A percentile compares a stretch with the other conserved stretches of the same genome.
These are phyloP conservation scores for Orbilia oligospora DNA, from an alignment of 2,329 filamentous ascomycete genomes.

Conservation along the genomic window DNA sequence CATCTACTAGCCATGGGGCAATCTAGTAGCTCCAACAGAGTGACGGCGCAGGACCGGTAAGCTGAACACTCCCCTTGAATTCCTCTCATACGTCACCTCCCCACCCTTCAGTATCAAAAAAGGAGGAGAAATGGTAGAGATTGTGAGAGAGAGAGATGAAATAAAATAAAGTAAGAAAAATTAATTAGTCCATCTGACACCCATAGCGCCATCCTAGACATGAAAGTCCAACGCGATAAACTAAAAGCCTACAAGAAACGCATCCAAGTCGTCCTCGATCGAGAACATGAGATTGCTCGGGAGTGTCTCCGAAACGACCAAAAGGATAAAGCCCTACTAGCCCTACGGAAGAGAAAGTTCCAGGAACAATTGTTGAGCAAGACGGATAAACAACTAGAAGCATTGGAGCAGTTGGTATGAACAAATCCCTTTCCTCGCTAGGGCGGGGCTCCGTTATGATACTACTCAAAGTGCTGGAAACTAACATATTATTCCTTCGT, in stretches of 20 bases:
- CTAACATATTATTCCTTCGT: neutral
- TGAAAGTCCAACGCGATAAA: constrained; percentile 97
- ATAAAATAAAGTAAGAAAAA: constrained; percentile 18
- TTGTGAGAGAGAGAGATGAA: neutral
- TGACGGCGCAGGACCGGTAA: constrained; percentile 88
- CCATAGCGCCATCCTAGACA: constrained; percentile 90
- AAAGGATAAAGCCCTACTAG: constrained; percentile 85
- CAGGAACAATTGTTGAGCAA: constrained; percentile 89
- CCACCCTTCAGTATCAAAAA: neutral
- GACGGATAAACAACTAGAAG: constrained; percentile 93
- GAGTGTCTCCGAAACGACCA: constrained; percentile 85
- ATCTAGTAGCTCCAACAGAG: constrained; percentile 75
- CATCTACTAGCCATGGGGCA: constrained; percentile 73
- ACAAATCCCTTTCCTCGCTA: neutral
- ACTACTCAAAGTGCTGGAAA: neutral
- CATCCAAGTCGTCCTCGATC: constrained; percentile 86
- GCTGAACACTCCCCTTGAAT: constrained; percentile 64
- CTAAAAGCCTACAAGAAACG: constrained; percentile 95
- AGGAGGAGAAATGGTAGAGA: neutral
- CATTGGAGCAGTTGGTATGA: constrained; percentile 81
- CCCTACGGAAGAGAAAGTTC: constrained; percentile 94
- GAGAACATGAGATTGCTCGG: constrained; percentile 87
- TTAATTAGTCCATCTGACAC: constrained; percentile 55
- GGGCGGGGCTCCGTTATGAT: neutral
- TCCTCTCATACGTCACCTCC: neutral